phyloP scores from a whole-genome alignment of 192 early-diverging fungal species.

The Martensiomyces pterosporus region DNA sequence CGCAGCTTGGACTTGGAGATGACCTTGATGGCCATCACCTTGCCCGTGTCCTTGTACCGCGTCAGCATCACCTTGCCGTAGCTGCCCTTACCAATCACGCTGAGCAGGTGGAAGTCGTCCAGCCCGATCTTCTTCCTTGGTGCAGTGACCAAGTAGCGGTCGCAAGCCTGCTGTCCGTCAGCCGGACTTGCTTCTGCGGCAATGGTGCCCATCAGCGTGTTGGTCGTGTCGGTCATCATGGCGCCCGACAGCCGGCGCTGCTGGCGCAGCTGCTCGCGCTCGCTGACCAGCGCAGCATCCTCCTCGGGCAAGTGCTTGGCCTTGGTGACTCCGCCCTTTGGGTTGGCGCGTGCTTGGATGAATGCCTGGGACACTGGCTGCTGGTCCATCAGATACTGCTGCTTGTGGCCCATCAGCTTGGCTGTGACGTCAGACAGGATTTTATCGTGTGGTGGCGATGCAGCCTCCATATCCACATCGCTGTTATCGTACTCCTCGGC shows the following conservation, averaged over 20 bases:
- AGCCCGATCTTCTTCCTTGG: constrained; percentile 10
- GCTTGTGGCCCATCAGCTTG: neutral
- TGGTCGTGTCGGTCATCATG: constrained; percentile 33
- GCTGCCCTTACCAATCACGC: constrained; percentile 61
- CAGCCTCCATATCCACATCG: neutral
- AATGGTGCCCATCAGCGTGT: constrained; percentile 42
- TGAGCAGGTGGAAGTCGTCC: constrained; percentile 58
- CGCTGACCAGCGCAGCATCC: too few relatives aligned
- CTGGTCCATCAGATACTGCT: too few relatives aligned
- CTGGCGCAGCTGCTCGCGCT: constrained; percentile 40
- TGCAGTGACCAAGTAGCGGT: constrained; percentile 8
- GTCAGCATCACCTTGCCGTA: constrained; percentile 66
- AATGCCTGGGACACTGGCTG: too few relatives aligned
- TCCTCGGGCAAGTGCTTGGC: too few relatives aligned
- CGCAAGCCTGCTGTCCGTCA: neutral
- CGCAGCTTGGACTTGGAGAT: constrained; percentile 54
- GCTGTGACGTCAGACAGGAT: neutral
- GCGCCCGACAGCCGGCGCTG: constrained; percentile 16
- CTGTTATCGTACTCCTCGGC: neutral
- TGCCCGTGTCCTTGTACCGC: constrained; percentile 54
- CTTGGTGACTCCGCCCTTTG: neutral
- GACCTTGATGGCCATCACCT: constrained; percentile 54
- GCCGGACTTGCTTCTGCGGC: constrained; percentile 53
- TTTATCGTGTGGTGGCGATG: neutral
- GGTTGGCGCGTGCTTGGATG: too few relatives aligned